A percentile compares a stretch with the other conserved stretches of the same genome.
phyloP scores from a whole-genome alignment of 164 flowering plant species.

The Hamamelis virginiana region DNA sequence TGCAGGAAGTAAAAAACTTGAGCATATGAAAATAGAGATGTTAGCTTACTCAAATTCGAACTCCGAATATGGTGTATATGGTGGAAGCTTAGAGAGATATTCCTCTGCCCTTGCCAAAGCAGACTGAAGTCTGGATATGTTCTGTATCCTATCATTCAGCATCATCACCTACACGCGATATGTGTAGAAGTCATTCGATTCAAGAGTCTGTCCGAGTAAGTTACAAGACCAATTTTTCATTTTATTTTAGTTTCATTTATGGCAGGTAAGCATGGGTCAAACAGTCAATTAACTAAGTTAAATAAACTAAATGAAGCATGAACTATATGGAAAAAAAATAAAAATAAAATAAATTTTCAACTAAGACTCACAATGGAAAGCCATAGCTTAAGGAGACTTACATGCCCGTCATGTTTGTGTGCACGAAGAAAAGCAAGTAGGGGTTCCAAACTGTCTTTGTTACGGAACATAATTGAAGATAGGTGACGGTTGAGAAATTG shows the following conservation, averaged over 20 bases:
- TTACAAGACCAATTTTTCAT: not conserved
- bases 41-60: conserved; percentile 66
- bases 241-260: too few relatives aligned
- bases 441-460: conserved; percentile 82
- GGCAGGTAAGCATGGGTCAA: too few relatives aligned
- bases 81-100: conserved; percentile 59
- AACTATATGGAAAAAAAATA: not conserved
- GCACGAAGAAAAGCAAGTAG: conserved; percentile 78
- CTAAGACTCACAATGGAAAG: not conserved
- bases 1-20: not conserved
- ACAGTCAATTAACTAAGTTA: too few relatives aligned
- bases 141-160: conserved; percentile 85
- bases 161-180: conserved; percentile 54
- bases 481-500: conserved; percentile 95
- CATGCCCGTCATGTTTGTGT: conserved; percentile 82
- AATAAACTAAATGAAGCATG: not conserved
- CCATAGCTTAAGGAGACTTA: conserved; percentile 29
- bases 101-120: conserved; percentile 76
- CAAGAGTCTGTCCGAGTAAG: not conserved
- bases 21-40: not conserved
- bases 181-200: not conserved
- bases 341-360: not conserved
- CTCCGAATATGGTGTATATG: conserved; percentile 71
- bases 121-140: conserved; percentile 61
- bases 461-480: conserved; percentile 82